These are phyloP conservation scores for Acorus calamus DNA, from an alignment of 106 monocot genomes.

Conservation along the genomic window DNA sequence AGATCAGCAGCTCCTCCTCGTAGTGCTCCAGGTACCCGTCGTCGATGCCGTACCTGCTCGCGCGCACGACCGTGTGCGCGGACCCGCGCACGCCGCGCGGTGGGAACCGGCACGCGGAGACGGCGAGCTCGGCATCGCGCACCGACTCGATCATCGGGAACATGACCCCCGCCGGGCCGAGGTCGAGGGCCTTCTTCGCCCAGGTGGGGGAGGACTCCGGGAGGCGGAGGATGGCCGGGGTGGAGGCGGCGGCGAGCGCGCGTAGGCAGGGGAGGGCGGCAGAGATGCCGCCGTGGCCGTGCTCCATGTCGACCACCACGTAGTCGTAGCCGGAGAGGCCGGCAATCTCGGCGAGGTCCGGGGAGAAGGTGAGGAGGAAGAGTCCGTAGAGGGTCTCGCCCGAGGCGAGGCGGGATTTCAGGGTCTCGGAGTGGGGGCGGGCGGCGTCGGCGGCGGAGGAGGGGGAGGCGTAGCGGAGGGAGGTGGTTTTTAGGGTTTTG, in stretches of 20 bases:
- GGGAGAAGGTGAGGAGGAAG: constrained; percentile 72
- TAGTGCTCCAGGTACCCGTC: constrained; percentile 58
- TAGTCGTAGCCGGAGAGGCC: constrained; percentile 89
- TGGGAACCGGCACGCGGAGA: constrained; percentile 66
- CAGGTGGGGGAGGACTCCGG: constrained; percentile 51
- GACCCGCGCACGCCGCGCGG: constrained; percentile 75
- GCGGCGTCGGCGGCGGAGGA: constrained; percentile 2
- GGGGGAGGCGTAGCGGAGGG: neutral
- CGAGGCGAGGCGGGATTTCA: constrained; percentile 64
- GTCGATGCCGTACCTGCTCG: constrained; percentile 72
- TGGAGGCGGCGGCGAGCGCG: constrained; percentile 47
- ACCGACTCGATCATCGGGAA: constrained; percentile 54
- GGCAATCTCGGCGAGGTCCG: constrained; percentile 87
- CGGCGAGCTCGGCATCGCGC: constrained; percentile 35
- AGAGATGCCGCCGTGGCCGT: constrained; percentile 61
- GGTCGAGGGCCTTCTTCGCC: constrained; percentile 93
- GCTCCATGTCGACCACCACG: constrained; percentile 86
- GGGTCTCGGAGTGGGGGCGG: constrained; percentile 6
- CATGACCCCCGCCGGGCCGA: constrained; percentile 84
- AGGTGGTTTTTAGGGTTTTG: neutral
- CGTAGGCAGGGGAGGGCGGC: constrained; percentile 59
- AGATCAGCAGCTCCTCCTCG: constrained; percentile 69
- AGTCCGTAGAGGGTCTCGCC: constrained; percentile 76
- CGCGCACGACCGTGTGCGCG: constrained; percentile 71
- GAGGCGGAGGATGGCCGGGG: constrained; percentile 62